These are phyloP conservation scores for Chaetomiaceae sp. DNA, from an alignment of 2,329 filamentous ascomycete genomes.

Conservation along the genomic window DNA sequence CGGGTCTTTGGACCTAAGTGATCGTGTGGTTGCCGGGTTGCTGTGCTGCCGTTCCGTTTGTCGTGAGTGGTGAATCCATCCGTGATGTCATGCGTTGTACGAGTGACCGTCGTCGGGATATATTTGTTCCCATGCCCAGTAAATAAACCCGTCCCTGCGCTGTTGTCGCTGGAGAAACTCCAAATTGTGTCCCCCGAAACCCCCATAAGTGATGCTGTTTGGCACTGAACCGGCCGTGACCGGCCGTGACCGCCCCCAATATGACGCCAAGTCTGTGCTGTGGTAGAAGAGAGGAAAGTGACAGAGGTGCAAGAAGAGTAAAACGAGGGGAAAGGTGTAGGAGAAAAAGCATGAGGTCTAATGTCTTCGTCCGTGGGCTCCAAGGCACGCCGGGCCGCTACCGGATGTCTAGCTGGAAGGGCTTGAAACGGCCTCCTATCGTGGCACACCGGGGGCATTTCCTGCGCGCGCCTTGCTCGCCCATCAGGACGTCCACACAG, in stretches of 20 bases:
- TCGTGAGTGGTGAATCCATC: neutral
- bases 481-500: slow-evolving; percentile 76
- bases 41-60: neutral
- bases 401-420: slow-evolving; percentile 71
- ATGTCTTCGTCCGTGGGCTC: too few species aligned
- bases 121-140: neutral
- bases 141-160: neutral
- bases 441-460: slow-evolving; percentile 76
- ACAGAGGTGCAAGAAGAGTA: too few species aligned
- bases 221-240: too few species aligned
- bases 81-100: too few species aligned
- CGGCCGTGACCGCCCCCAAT: too few species aligned
- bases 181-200: neutral
- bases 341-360: neutral
- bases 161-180: neutral
- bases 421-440: slow-evolving; percentile 74
- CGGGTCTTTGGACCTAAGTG: neutral
- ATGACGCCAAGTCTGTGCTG: too few species aligned
- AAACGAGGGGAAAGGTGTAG: neutral
- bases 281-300: too few species aligned
- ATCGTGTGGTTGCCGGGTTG: neutral
- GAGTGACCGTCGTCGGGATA: too few species aligned
- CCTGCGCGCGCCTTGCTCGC: slow-evolving; percentile 66
- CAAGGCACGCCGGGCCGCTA: slow-evolving; percentile 8
- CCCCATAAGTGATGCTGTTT: neutral